Evolutionary conservation across 768 basidiomycete genomes (phyloP).

Genomic region (Botryobasidium botryosum): DNA sequence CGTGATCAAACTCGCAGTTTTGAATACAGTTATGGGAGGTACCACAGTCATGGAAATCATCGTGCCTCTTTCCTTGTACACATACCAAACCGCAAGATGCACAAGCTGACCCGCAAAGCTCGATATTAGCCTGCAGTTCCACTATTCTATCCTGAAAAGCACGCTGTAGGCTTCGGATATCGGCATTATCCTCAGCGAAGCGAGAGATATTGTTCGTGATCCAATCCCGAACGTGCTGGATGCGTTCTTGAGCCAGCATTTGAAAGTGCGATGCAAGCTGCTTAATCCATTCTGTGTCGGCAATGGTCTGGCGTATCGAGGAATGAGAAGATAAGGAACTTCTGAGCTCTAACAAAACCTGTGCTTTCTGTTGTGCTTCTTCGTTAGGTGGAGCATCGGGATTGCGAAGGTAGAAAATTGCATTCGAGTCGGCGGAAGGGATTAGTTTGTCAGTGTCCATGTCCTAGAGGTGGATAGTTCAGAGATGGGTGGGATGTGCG

Average conservation of each 20-base stretch:
- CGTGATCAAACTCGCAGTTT: neutral
- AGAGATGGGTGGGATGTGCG: neutral
- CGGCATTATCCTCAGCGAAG: neutral
- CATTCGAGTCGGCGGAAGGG: conserved; percentile 23
- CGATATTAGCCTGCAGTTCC: neutral
- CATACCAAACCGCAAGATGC: neutral
- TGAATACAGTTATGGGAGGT: neutral
- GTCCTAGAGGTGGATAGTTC: conserved; percentile 22
- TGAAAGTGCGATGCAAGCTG: conserved; percentile 26
- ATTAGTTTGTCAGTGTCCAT: conserved; percentile 33
- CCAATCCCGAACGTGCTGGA: conserved; percentile 35
- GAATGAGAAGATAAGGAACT: conserved; percentile 20
- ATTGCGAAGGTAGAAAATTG: conserved; percentile 22
- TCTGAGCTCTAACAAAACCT: conserved; percentile 15
- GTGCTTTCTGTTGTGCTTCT: conserved; percentile 13
- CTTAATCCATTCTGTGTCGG: conserved; percentile 29
- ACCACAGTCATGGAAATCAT: neutral
- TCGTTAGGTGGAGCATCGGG: conserved; percentile 4
- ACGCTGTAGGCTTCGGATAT: neutral
- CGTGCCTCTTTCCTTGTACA: neutral
- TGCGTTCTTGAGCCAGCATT: conserved; percentile 25
- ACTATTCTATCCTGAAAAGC: neutral
- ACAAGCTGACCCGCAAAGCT: neutral
- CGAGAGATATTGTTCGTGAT: conserved; percentile 28
- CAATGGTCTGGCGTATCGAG: conserved; percentile 19